phyloP scores from a whole-genome alignment of 1,139 yeast genomes.

The Blastobotrys illinoisensis region DNA sequence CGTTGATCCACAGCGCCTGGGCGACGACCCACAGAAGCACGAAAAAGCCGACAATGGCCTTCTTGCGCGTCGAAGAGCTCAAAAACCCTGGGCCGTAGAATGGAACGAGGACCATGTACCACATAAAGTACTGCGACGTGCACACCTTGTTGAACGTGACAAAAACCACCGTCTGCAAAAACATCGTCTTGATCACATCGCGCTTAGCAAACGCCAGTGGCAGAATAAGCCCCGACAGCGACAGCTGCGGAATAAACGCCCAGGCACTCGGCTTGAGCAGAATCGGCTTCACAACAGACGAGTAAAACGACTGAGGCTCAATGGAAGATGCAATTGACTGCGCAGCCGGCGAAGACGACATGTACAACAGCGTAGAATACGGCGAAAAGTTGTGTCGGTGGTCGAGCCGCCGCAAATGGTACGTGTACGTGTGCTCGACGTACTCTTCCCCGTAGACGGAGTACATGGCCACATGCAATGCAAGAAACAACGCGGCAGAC shows the following conservation, averaged over 20 bases:
- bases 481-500: constrained; percentile 40
- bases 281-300: constrained; percentile 8
- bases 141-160: constrained; percentile 91
- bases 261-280: constrained; percentile 32
- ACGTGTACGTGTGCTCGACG: constrained; percentile 71
- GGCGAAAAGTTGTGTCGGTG: constrained; percentile 93
- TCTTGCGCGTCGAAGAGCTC: not conserved
- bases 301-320: not conserved
- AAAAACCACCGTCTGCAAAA: constrained; percentile 86
- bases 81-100: constrained; percentile 38
- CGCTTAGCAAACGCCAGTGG: constrained; percentile 54
- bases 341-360: constrained; percentile 31
- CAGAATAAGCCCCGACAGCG: constrained; percentile 51
- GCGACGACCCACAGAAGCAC: constrained; percentile 57
- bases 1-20: constrained; percentile 74
- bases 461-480: constrained; percentile 57
- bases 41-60: constrained; percentile 27
- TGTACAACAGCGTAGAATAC: constrained; percentile 71
- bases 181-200: constrained; percentile 59
- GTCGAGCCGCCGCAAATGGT: constrained; percentile 78
- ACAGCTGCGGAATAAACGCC: constrained; percentile 82
- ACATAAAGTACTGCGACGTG: constrained; percentile 83
- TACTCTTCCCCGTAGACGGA: constrained; percentile 66
- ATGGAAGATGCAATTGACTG: constrained; percentile 10
- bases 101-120: constrained; percentile 86